These are phyloP conservation scores for Suillus americanus DNA, from an alignment of 768 basidiomycete species.

Conservation along the genomic window DNA sequence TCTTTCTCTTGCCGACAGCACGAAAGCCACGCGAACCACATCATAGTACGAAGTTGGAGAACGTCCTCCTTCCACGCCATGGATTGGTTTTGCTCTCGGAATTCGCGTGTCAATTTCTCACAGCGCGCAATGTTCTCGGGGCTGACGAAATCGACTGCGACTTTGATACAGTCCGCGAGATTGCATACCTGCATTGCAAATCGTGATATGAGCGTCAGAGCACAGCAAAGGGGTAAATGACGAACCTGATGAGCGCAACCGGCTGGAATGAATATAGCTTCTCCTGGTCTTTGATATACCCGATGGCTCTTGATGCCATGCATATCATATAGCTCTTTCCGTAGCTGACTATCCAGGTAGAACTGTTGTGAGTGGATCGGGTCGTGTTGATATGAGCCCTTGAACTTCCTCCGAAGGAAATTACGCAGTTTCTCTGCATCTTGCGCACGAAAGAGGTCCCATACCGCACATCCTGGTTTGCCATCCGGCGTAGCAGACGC, in stretches of 20 bases:
- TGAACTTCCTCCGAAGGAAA: constrained; percentile 70
- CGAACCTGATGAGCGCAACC: constrained; percentile 89
- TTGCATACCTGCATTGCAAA: constrained; percentile 70
- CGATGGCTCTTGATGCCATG: constrained; percentile 76
- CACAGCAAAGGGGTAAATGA: constrained; percentile 1
- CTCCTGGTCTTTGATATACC: constrained; percentile 87
- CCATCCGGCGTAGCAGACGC: constrained; percentile 58
- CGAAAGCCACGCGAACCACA: constrained; percentile 92
- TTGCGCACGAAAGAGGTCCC: constrained; percentile 86
- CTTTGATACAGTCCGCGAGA: constrained; percentile 92
- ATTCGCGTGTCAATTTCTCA: constrained; percentile 83
- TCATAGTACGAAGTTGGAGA: constrained; percentile 85
- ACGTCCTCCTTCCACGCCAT: constrained; percentile 95
- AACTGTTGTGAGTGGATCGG: constrained; percentile 91
- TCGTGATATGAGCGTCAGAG: constrained; percentile 2
- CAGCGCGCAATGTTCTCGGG: constrained; percentile 90
- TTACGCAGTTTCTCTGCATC: constrained; percentile 76
- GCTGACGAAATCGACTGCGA: constrained; percentile 93
- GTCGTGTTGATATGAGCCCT: constrained; percentile 58
- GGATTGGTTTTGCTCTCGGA: constrained; percentile 84
- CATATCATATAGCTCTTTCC: constrained; percentile 65
- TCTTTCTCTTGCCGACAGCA: constrained; percentile 51
- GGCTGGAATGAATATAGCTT: constrained; percentile 94
- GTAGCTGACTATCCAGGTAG: constrained; percentile 72
- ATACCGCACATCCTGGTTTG: constrained; percentile 75